A percentile compares a stretch with the other conserved stretches of the same genome.
Evolutionary conservation across 345 rosid genomes (phyloP).

Genomic region (Heritiera littoralis): DNA sequence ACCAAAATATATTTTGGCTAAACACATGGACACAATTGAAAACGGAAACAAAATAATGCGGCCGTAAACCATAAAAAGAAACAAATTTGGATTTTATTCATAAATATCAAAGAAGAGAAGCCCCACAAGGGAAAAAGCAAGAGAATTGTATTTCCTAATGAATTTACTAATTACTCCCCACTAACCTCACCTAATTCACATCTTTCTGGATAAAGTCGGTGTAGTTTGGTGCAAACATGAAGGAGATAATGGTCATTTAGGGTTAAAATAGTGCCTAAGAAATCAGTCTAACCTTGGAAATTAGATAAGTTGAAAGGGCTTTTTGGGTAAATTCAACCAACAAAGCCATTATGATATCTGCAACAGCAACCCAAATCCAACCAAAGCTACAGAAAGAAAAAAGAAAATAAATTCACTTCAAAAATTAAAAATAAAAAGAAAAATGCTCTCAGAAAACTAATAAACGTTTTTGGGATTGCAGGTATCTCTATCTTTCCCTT

Average conservation of each 20-base stretch:
- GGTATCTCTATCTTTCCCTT: constrained; percentile 27
- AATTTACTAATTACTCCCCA: not conserved
- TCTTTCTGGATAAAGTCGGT: not conserved
- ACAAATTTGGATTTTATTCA: not conserved
- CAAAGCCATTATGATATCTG: constrained; percentile 33
- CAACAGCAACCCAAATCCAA: constrained; percentile 35
- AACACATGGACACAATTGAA: not conserved
- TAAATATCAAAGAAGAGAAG: not conserved
- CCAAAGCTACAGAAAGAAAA: constrained; percentile 16
- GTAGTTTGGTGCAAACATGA: not conserved
- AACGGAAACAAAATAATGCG: not conserved
- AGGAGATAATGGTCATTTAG: not conserved
- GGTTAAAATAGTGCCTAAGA: not conserved
- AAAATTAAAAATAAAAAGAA: constrained; percentile 1
- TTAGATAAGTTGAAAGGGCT: constrained; percentile 21
- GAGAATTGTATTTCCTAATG: not conserved
- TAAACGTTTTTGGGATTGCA: constrained; percentile 28
- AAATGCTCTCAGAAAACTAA: constrained; percentile 6
- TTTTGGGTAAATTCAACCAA: constrained; percentile 22
- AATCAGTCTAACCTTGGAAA: not conserved
- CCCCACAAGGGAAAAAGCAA: not conserved
- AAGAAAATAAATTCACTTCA: not conserved
- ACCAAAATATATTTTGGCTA: not conserved
- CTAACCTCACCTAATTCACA: not conserved
- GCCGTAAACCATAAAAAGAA: not conserved